Conservation (phyloP, 2,329 filamentous ascomycete species). For the Fusarium albidum region DNA sequence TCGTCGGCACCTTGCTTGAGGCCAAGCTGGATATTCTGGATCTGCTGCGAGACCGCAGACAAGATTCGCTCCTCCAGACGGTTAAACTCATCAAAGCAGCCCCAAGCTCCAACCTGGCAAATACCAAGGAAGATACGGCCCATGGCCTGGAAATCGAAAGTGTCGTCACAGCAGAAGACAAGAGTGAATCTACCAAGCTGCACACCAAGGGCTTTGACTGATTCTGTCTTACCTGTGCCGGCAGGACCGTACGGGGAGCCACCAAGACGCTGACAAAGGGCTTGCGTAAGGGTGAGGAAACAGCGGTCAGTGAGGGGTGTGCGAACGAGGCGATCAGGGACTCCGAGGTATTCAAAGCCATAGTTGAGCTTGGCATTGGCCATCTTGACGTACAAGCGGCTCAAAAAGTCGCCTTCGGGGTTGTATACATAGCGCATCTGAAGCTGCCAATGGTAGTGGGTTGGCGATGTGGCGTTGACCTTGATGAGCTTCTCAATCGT, state of each 20-base stretch:
- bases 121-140: constrained; percentile 99
- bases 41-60: constrained; percentile 97
- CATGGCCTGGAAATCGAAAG: constrained; percentile 99
- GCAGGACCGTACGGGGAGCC: constrained; percentile 97
- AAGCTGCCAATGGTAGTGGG: constrained; percentile 90
- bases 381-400: constrained; percentile 92
- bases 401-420: constrained; percentile 79
- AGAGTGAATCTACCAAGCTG: constrained; percentile 97
- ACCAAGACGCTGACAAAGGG: constrained; percentile 91
- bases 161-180: constrained; percentile 99
- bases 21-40: constrained; percentile 98
- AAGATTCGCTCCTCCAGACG: constrained; percentile 97
- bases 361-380: constrained; percentile 96
- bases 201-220: constrained; percentile 95
- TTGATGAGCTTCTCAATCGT: constrained; percentile 86
- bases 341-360: constrained; percentile 97
- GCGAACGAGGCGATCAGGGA: constrained; percentile 93
- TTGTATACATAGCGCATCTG: constrained; percentile 97
- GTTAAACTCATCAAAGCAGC: constrained; percentile 99
- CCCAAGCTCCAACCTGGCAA: constrained; percentile 98
- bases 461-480: constrained; percentile 75
- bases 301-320: constrained; percentile 98
- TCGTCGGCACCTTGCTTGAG: constrained; percentile 86
- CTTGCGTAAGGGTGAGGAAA: constrained; percentile 97
- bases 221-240: constrained; percentile 98